Percentiles rank a stretch among this genome's conserved stretches.
Conservation (phyloP, 148 eudicot genomes). For the Camellia lanceoleosa region DNA sequence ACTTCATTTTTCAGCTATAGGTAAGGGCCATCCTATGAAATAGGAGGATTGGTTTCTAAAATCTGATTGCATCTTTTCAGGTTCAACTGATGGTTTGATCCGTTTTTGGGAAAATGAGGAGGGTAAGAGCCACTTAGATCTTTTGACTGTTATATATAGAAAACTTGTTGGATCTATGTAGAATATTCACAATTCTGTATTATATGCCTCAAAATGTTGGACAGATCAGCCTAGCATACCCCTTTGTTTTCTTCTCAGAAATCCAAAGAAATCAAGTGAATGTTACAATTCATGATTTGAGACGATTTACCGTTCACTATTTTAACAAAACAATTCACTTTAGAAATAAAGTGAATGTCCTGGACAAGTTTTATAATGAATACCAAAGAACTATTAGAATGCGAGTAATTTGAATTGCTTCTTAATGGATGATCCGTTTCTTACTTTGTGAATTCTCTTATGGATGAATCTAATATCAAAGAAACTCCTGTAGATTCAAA, state of each 20-base stretch:
- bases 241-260: not conserved
- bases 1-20: not conserved
- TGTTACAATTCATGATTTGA: too few relatives aligned
- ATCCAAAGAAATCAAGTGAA: too few relatives aligned
- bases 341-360: too few relatives aligned
- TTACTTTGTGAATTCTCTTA: not conserved
- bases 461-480: not conserved
- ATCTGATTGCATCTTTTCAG: slow-evolving; percentile 25
- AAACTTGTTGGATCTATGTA: not conserved
- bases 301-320: too few relatives aligned
- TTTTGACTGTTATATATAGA: not conserved
- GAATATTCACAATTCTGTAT: not conserved
- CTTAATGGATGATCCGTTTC: not conserved
- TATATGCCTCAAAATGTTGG: not conserved
- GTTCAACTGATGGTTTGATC: slow-evolving; percentile 84
- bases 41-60: slow-evolving; percentile 19
- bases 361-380: too few relatives aligned
- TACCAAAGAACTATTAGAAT: too few relatives aligned
- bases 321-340: too few relatives aligned
- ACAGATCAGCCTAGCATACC: not conserved
- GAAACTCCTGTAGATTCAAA: not conserved
- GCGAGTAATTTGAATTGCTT: too few relatives aligned
- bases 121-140: slow-evolving; percentile 33
- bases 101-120: slow-evolving; percentile 94
- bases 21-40: not conserved